Evolutionary conservation across 2,329 filamentous ascomycete species (phyloP).

Genomic region (Myriangium duriaei): DNA sequence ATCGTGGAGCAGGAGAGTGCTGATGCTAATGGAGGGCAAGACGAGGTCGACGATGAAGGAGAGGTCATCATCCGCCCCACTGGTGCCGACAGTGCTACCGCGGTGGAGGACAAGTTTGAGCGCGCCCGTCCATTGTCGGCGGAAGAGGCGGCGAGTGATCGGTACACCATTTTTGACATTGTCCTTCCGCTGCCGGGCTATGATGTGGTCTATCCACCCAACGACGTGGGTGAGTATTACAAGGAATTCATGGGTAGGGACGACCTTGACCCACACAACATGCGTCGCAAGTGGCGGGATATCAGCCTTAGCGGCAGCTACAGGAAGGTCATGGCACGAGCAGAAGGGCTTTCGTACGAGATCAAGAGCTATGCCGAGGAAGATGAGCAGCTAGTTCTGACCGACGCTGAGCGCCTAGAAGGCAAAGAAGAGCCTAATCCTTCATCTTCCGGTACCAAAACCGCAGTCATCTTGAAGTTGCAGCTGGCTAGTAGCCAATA

Average conservation of each 20-base stretch:
- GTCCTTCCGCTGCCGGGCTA: conserved; percentile 88
- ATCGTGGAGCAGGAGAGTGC: conserved; percentile 40
- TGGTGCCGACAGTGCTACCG: conserved; percentile 42
- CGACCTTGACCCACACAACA: conserved; percentile 65
- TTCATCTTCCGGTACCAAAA: conserved; percentile 12
- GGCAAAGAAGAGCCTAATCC: conserved; percentile 19
- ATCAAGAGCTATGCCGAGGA: conserved; percentile 58
- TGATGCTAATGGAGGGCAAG: conserved; percentile 16
- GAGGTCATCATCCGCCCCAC: conserved; percentile 53
- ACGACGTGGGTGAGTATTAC: conserved; percentile 76
- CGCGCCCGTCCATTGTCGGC: conserved; percentile 62
- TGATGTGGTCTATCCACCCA: conserved; percentile 75
- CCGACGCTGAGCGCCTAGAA: conserved; percentile 60
- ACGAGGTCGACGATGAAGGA: conserved; percentile 45
- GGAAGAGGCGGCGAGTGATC: conserved; percentile 64
- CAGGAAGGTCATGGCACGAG: conserved; percentile 66
- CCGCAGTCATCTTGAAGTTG: conserved; percentile 57
- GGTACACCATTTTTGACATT: conserved; percentile 72
- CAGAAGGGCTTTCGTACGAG: conserved; percentile 51
- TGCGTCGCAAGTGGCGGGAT: conserved; percentile 77
- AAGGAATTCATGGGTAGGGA: conserved; percentile 70
- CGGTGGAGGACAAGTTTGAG: conserved; percentile 44
- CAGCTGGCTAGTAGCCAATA: conserved; percentile 70
- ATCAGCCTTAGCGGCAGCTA: conserved; percentile 83
- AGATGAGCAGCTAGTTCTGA: conserved; percentile 76